Percentiles rank a stretch among this genome's conserved stretches.
These are phyloP conservation scores for Gastrolobium bilobum DNA, from an alignment of 306 rosid species.

Conservation along the genomic window DNA sequence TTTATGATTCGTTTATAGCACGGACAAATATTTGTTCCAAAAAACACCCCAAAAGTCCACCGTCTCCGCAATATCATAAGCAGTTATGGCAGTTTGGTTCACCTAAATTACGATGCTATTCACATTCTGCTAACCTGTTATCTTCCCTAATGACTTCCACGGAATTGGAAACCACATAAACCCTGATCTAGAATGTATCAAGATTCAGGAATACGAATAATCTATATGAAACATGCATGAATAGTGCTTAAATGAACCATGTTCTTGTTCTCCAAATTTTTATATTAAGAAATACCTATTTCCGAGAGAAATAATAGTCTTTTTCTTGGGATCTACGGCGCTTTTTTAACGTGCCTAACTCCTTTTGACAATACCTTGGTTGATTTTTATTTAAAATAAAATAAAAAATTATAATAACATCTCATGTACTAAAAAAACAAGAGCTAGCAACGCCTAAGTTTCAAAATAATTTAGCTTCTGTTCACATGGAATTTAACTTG, in stretches of 20 bases:
- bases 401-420: neutral
- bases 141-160: slow-evolving; percentile 28
- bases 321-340: slow-evolving; percentile 46
- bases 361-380: slow-evolving; percentile 55
- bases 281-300: slow-evolving; percentile 8
- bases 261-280: slow-evolving; percentile 12
- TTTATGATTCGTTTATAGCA: slow-evolving; percentile 38
- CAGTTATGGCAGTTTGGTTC: slow-evolving; percentile 53
- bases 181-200: slow-evolving; percentile 28
- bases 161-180: slow-evolving; percentile 25
- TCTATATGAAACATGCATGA: too few species aligned
- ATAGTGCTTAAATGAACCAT: slow-evolving; percentile 21
- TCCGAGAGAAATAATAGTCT: neutral
- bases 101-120: slow-evolving; percentile 35
- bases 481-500: slow-evolving; percentile 50
- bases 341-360: slow-evolving; percentile 61
- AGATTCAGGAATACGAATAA: slow-evolving; percentile 32
- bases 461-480: slow-evolving; percentile 43
- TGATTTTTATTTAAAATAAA: neutral
- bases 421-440: neutral
- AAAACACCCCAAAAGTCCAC: slow-evolving; percentile 49
- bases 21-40: slow-evolving; percentile 58
- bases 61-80: slow-evolving; percentile 50
- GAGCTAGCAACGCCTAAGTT: slow-evolving; percentile 28
- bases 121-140: slow-evolving; percentile 40